These are phyloP conservation scores for Rhodotorula sphaerocarpa DNA, from an alignment of 768 basidiomycete genomes.

Conservation along the genomic window DNA sequence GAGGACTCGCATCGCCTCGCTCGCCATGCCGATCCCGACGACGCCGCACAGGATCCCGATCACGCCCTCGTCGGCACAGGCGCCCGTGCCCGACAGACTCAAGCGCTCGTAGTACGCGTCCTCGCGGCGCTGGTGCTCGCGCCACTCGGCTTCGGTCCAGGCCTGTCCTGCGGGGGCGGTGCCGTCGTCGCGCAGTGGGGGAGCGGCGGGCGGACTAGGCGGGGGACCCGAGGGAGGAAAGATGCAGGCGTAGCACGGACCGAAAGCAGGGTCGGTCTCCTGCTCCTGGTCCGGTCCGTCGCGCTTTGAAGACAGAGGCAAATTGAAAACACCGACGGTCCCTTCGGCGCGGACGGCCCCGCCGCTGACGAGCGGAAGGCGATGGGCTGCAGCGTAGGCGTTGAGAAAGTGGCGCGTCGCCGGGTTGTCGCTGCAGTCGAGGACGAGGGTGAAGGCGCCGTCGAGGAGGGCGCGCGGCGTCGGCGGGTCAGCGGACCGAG, in stretches of 20 bases:
- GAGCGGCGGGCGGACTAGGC: slow-evolving; percentile 39
- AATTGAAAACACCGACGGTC: slow-evolving; percentile 43
- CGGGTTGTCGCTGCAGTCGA: slow-evolving; percentile 93
- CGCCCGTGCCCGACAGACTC: slow-evolving; percentile 29
- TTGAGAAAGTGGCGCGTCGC: slow-evolving; percentile 87
- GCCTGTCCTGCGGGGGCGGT: too few relatives aligned
- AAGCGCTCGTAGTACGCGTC: slow-evolving; percentile 21
- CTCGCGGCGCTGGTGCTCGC: not conserved
- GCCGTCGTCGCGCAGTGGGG: too few relatives aligned
- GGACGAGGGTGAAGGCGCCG: slow-evolving; percentile 57
- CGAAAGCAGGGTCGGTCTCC: too few relatives aligned
- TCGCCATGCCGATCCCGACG: slow-evolving; percentile 48
- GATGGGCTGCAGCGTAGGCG: slow-evolving; percentile 65
- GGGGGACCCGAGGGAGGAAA: slow-evolving; percentile 76
- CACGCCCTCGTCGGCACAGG: slow-evolving; percentile 36
- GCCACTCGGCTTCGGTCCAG: slow-evolving; percentile 41
- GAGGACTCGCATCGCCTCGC: slow-evolving; percentile 23
- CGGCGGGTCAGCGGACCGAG: slow-evolving; percentile 21
- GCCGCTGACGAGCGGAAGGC: slow-evolving; percentile 80
- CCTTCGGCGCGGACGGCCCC: slow-evolving; percentile 59
- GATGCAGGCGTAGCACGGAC: slow-evolving; percentile 87
- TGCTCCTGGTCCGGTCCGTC: not conserved
- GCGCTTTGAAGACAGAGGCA: slow-evolving; percentile 12
- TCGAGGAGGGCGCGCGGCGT: slow-evolving; percentile 20
- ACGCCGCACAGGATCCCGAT: slow-evolving; percentile 62